phyloP scores from a whole-genome alignment of 1,284 basidiomycete species.

The Ganoderma resinaceum region DNA sequence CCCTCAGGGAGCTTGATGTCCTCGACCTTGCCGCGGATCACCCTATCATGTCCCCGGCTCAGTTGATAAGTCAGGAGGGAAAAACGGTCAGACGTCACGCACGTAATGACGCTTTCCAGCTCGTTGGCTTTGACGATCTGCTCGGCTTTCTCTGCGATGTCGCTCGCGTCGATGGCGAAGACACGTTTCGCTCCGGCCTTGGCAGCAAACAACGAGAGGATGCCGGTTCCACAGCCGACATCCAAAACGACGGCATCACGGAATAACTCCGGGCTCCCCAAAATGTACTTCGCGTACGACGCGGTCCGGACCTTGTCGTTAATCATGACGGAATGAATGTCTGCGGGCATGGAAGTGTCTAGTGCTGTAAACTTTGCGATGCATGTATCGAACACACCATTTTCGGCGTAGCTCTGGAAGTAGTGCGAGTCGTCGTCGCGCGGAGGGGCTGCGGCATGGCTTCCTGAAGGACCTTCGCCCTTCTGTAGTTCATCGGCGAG shows the following conservation, averaged over 20 bases:
- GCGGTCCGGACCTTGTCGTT: conserved; percentile 93
- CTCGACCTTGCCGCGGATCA: conserved; percentile 90
- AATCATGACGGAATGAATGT: conserved; percentile 83
- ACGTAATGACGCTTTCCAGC: conserved; percentile 80
- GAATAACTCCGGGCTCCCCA: conserved; percentile 87
- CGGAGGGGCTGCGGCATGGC: conserved; percentile 36
- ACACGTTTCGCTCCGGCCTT: conserved; percentile 92
- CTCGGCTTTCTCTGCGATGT: conserved; percentile 84
- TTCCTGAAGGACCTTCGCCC: conserved; percentile 40
- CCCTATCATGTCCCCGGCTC: conserved; percentile 47
- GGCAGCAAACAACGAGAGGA: conserved; percentile 93
- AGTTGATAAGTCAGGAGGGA: neutral
- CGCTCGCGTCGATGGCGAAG: conserved; percentile 92
- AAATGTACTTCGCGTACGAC: conserved; percentile 91
- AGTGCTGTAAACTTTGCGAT: neutral
- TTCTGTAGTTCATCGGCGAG: conserved; percentile 52
- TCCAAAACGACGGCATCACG: conserved; percentile 90
- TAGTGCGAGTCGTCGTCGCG: conserved; percentile 94
- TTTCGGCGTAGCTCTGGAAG: conserved; percentile 93
- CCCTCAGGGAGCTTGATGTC: conserved; percentile 77
- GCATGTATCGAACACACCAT: conserved; percentile 57
- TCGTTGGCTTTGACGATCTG: conserved; percentile 86
- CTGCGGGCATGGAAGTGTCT: conserved; percentile 43
- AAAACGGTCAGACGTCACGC: conserved; percentile 34
- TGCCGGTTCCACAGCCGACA: conserved; percentile 95